A percentile compares a stretch with the other conserved stretches of the same genome.
Evolutionary conservation across 2,329 filamentous ascomycete species (phyloP).

Genomic region (Malbranchea cinnamomea): DNA sequence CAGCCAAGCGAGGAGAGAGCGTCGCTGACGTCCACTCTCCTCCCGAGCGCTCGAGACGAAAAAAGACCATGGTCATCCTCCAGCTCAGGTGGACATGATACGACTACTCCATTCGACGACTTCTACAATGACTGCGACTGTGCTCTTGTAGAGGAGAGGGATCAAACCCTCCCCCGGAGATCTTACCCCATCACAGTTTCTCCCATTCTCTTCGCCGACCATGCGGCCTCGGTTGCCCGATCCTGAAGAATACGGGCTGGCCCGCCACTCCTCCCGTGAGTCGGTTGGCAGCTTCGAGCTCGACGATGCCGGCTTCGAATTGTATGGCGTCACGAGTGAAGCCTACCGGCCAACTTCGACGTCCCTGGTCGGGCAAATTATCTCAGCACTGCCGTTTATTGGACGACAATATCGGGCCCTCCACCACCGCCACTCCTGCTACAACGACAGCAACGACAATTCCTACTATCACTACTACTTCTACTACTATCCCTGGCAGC

Average conservation of each 20-base stretch:
- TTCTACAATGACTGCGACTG: no score
- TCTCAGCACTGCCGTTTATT: slow-evolving; percentile 15
- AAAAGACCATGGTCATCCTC: no score
- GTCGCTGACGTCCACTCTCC: no score
- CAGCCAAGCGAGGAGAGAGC: no score
- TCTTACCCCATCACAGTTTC: no score
- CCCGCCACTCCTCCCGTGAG: slow-evolving; percentile 24
- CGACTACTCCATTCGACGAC: no score
- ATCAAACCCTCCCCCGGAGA: no score
- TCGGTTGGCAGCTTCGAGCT: slow-evolving; percentile 27
- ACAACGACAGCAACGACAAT: no score
- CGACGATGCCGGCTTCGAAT: slow-evolving; percentile 28
- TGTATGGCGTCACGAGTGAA: slow-evolving; percentile 18
- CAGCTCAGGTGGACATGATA: no score
- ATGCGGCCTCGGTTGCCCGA: slow-evolving; percentile 26
- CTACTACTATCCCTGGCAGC: slow-evolving; percentile 1
- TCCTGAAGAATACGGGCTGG: slow-evolving; percentile 29
- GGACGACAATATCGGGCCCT: slow-evolving; percentile 15
- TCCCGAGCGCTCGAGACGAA: no score
- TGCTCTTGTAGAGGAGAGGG: no score
- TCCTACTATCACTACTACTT: slow-evolving; percentile 1
- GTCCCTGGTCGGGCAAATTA: slow-evolving; percentile 17
- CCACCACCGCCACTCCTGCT: not conserved
- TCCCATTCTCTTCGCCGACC: no score
- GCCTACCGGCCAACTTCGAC: slow-evolving; percentile 13